Base-by-base conservation (phyloP, 2,329 filamentous ascomycete genomes). In the Zarea fungicola region DNA sequence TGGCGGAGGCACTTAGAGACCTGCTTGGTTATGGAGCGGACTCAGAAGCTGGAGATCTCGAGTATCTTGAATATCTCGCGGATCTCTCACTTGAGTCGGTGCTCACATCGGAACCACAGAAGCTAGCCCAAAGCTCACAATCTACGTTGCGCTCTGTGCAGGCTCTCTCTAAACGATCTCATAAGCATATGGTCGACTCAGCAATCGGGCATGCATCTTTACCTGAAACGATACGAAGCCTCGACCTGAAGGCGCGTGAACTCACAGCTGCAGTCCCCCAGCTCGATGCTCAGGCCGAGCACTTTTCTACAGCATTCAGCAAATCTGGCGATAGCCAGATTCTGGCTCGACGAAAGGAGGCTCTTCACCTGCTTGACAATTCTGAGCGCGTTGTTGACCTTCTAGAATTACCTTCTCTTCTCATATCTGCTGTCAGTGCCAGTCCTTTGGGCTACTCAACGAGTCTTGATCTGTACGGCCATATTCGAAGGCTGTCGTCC, bases 321-420 rank as follows among this genome's bases (percentile, higher is more conserved):
- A 87, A 87, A 60, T 81, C 79, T 48, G 77, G 77, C 46, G 82
- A 86, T 52, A 85, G 83, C 56, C 77, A 83, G 42, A 75, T 89
- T 1, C 74, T 96, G 23, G 83, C 84, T 43, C 73, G 84, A 22
- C 81, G 93, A 56, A 88, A 87, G 60, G 84, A 86, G 62, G 87
- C 89, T 0, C 79, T 96, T 61, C 76, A 95, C 19, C 75, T 97
- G 14, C 81, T 89, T 16, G 80, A 88, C 41, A 97, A 96, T 63
- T 85, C 92, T 23, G 92, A 96, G 64, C 83, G 92, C 48, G 76
- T 97, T 3, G 86, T 90, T 25, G 91, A 96, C 64, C 84, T 97
- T 26, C 81, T 99, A 51, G 92, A 97, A 60, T 78, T 99, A 25
- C 93, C 93, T 1, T 83, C 86, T 0, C 72, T 97, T 28, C 78